A percentile compares a stretch with the other conserved stretches of the same genome.
These are phyloP conservation scores for Phlyctochytrium bullatum DNA, from an alignment of 192 early-diverging fungal species.

Conservation along the genomic window DNA sequence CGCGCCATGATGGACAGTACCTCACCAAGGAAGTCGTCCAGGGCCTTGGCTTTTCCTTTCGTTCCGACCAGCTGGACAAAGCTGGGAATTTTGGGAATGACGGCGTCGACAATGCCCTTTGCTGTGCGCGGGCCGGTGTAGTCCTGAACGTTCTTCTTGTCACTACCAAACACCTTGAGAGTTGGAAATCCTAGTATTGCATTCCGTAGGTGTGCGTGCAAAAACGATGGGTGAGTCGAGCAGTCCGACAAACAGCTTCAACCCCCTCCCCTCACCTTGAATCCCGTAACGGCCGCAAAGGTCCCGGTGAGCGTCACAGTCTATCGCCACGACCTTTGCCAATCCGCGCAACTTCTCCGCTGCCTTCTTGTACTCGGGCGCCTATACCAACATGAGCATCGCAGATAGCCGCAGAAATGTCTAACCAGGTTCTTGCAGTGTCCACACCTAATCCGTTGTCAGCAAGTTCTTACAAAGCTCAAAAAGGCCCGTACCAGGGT, in stretches of 20 bases:
- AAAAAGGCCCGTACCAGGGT: slow-evolving; percentile 71
- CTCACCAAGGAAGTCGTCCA: slow-evolving; percentile 33
- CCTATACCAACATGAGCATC: no score
- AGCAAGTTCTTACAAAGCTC: no score
- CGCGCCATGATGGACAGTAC: no score
- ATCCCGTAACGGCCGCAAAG: slow-evolving; percentile 78
- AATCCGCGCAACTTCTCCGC: slow-evolving; percentile 80
- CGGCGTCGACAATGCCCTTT: slow-evolving; percentile 69
- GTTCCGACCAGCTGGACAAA: slow-evolving; percentile 55
- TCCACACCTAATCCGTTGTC: slow-evolving; percentile 61
- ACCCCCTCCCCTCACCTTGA: slow-evolving; percentile 63
- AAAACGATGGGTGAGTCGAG: neutral
- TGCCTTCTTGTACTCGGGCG: slow-evolving; percentile 86
- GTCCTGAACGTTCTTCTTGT: slow-evolving; percentile 50
- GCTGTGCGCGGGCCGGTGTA: slow-evolving; percentile 74
- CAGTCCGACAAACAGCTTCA: neutral
- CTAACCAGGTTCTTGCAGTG: slow-evolving; percentile 82
- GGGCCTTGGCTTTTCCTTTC: slow-evolving; percentile 24
- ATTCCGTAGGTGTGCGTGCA: neutral
- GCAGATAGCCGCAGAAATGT: no score
- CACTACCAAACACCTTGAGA: slow-evolving; percentile 72
- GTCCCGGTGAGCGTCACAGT: slow-evolving; percentile 86
- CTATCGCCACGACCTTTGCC: slow-evolving; percentile 81
- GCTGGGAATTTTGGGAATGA: slow-evolving; percentile 48
- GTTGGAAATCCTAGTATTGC: slow-evolving; percentile 83